phyloP scores from a whole-genome alignment of 495 filamentous ascomycete species.

The Penicillium tannophilum region DNA sequence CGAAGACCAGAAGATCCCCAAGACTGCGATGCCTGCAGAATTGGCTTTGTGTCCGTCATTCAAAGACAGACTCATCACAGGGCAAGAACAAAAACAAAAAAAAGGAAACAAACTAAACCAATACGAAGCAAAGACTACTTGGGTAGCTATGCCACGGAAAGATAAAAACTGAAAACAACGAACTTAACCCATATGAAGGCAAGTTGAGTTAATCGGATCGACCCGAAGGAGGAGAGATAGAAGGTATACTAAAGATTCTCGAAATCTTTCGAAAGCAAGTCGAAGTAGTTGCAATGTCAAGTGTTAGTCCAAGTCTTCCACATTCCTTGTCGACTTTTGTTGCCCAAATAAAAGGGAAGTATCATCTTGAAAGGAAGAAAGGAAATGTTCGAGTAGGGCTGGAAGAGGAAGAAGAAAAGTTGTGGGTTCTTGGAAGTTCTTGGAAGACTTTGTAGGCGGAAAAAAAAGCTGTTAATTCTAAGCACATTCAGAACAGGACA shows the following conservation, averaged over 20 bases:
- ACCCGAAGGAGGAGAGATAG: background rate
- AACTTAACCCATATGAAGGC: too few species aligned
- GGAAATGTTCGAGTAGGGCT: too few species aligned
- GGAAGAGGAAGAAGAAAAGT: too few species aligned
- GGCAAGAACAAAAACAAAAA: background rate
- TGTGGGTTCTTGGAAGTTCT: too few species aligned
- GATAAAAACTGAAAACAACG: background rate
- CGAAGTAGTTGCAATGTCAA: background rate
- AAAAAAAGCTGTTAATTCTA: too few species aligned
- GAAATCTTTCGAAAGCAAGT: background rate
- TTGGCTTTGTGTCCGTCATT: conserved; percentile 25
- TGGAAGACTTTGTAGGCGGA: too few species aligned
- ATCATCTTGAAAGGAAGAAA: too few species aligned
- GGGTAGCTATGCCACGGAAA: background rate
- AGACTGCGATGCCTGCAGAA: conserved; percentile 25
- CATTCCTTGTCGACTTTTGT: too few species aligned
- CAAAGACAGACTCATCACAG: conserved; percentile 21
- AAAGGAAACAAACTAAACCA: background rate
- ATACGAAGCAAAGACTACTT: background rate
- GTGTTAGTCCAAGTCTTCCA: too few species aligned
- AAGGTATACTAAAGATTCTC: background rate
- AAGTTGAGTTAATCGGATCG: too few species aligned
- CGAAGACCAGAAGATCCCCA: conserved; percentile 6
- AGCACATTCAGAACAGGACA: too few species aligned
- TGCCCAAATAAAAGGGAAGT: too few species aligned